These are phyloP conservation scores for Kwoniella newhampshirensis DNA, from an alignment of 768 basidiomycete genomes.

Conservation along the genomic window DNA sequence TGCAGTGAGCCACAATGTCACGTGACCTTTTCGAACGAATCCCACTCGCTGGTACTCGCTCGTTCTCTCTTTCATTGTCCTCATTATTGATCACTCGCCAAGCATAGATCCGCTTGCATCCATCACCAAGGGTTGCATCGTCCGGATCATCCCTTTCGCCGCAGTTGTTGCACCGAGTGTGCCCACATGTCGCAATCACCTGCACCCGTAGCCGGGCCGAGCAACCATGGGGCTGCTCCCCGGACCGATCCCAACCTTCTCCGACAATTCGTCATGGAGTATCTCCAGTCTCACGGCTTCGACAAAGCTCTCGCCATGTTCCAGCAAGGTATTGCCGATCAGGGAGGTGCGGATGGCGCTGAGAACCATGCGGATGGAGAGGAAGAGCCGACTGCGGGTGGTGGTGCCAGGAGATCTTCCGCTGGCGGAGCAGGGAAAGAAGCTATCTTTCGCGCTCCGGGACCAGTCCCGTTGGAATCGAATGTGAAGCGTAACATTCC, in stretches of 20 bases:
- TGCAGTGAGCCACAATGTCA: not conserved
- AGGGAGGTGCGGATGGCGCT: slow-evolving; percentile 1
- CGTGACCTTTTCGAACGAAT: not conserved
- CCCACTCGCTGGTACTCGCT: not conserved
- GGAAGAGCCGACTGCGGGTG: slow-evolving; percentile 16
- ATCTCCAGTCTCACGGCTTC: slow-evolving; percentile 49
- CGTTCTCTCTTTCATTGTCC: not conserved
- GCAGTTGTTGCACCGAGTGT: not conserved
- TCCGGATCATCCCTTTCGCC: not conserved
- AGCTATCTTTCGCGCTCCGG: slow-evolving; percentile 42
- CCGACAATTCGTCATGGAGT: slow-evolving; percentile 43
- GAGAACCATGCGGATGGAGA: slow-evolving; percentile 20
- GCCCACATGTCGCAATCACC: slow-evolving; percentile 33
- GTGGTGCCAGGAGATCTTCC: slow-evolving; percentile 6
- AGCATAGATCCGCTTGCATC: not conserved
- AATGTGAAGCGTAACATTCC: slow-evolving; percentile 52
- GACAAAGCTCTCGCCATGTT: slow-evolving; percentile 38
- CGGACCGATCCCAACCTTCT: slow-evolving; percentile 35
- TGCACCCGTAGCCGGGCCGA: slow-evolving; percentile 32
- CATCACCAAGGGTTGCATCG: not conserved
- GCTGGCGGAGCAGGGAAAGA: slow-evolving; percentile 22
- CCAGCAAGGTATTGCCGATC: slow-evolving; percentile 24
- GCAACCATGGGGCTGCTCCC: slow-evolving; percentile 21
- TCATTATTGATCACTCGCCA: not conserved
- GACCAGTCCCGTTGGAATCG: slow-evolving; percentile 41